Conservation (phyloP, 306 rosid species). For the Vigna radiata region DNA sequence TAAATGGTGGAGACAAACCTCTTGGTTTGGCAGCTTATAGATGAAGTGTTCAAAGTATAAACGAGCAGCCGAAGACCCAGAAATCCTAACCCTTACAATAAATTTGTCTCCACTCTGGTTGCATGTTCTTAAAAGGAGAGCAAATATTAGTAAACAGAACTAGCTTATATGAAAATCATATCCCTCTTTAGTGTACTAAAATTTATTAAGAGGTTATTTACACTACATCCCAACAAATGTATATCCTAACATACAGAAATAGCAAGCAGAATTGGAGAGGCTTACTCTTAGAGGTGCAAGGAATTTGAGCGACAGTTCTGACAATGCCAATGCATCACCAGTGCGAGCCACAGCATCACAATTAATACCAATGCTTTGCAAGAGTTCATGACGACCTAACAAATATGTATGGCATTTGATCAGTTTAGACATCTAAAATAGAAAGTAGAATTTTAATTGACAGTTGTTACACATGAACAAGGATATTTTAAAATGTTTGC, state of each 20-base stretch:
- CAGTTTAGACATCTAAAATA: constrained; percentile 22
- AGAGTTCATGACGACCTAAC: constrained; percentile 80
- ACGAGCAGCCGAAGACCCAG: constrained; percentile 78
- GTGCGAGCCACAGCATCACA: constrained; percentile 71
- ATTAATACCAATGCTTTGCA: constrained; percentile 65
- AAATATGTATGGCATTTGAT: constrained; percentile 39
- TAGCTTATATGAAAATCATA: constrained; percentile 28
- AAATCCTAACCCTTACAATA: constrained; percentile 68
- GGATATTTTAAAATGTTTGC: neutral
- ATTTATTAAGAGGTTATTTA: neutral
- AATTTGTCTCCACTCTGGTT: constrained; percentile 81
- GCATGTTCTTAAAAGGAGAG: constrained; percentile 42
- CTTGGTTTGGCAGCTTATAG: constrained; percentile 79
- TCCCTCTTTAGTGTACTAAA: constrained; percentile 1
- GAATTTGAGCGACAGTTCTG: constrained; percentile 78
- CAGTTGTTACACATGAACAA: constrained; percentile 6
- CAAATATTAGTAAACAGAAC: constrained; percentile 25
- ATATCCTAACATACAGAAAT: neutral
- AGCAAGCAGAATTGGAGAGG: constrained; percentile 16
- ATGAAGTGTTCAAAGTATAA: constrained; percentile 73
- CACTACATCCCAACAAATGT: constrained; percentile 2
- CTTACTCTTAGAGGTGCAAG: constrained; percentile 88
- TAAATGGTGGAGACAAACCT: constrained; percentile 55
- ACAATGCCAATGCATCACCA: constrained; percentile 77
- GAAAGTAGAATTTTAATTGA: constrained; percentile 6